These are phyloP conservation scores for Salvia hispanica DNA, from an alignment of 257 asterid species.

Conservation along the genomic window DNA sequence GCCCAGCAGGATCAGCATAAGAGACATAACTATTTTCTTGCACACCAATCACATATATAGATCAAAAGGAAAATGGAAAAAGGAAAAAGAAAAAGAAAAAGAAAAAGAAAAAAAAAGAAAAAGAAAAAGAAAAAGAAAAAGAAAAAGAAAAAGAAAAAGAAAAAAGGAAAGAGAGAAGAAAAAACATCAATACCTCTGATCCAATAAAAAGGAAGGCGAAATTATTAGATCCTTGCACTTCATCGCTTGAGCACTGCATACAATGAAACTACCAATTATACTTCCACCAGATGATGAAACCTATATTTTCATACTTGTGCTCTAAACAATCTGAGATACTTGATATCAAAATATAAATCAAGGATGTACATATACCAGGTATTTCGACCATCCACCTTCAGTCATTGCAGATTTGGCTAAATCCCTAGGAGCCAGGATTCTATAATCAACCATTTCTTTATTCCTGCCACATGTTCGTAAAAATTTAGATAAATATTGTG, in stretches of 20 bases:
- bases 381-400: constrained; percentile 85
- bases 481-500: constrained; percentile 3
- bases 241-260: constrained; percentile 67
- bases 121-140: neutral
- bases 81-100: neutral
- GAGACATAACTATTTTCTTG: constrained; percentile 1
- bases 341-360: constrained; percentile 12
- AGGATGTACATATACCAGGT: constrained; percentile 56
- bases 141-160: too few relatives aligned
- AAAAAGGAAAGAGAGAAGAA: neutral
- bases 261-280: constrained; percentile 25
- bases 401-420: constrained; percentile 76
- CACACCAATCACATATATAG: neutral
- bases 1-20: constrained; percentile 7
- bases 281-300: neutral
- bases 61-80: neutral
- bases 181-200: constrained; percentile 58
- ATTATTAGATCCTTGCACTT: constrained; percentile 45
- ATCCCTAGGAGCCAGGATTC: constrained; percentile 70
- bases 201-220: constrained; percentile 85
- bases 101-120: constrained; percentile 12
- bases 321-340: constrained; percentile 18
- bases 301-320: neutral
- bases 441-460: constrained; percentile 66
- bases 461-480: constrained; percentile 41